Conservation (phyloP, 2,329 filamentous ascomycete genomes). For the Dissoconium aciculare region DNA sequence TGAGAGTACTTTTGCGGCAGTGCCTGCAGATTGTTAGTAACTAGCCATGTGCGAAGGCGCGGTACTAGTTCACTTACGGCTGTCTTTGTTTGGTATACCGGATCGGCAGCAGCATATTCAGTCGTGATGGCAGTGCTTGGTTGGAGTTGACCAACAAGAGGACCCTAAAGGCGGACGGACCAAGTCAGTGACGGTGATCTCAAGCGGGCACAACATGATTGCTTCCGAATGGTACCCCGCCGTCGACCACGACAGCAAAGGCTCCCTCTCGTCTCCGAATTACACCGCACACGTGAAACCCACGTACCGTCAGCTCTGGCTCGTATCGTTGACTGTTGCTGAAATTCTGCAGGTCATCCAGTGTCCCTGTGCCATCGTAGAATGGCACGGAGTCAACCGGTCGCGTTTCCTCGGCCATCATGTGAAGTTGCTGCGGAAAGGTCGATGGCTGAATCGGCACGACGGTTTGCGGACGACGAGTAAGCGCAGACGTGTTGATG, state of each 20-base stretch:
- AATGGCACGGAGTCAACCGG: no score
- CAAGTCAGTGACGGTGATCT: conserved; percentile 6
- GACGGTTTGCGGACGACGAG: no score
- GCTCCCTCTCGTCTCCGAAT: neutral
- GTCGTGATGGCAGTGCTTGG: conserved; percentile 62
- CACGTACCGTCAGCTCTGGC: conserved; percentile 40
- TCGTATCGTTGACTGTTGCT: conserved; percentile 48
- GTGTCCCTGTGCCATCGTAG: no score
- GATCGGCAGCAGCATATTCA: conserved; percentile 81
- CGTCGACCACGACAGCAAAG: neutral
- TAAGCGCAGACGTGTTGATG: no score
- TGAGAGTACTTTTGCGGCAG: conserved; percentile 73
- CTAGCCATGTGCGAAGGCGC: conserved; percentile 5
- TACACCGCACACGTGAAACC: conserved; percentile 1
- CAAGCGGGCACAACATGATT: conserved; percentile 1
- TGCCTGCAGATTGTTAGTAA: conserved; percentile 40
- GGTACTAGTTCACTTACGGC: conserved; percentile 43
- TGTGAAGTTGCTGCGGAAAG: no score
- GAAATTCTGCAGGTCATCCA: conserved; percentile 47
- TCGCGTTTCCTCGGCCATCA: no score
- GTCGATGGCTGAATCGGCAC: no score
- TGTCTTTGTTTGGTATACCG: conserved; percentile 73
- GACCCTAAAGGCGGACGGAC: conserved; percentile 44
- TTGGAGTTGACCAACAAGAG: conserved; percentile 63
- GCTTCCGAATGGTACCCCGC: no score